phyloP scores from a whole-genome alignment of 768 basidiomycete genomes.

The Mycena albidolilacea region DNA sequence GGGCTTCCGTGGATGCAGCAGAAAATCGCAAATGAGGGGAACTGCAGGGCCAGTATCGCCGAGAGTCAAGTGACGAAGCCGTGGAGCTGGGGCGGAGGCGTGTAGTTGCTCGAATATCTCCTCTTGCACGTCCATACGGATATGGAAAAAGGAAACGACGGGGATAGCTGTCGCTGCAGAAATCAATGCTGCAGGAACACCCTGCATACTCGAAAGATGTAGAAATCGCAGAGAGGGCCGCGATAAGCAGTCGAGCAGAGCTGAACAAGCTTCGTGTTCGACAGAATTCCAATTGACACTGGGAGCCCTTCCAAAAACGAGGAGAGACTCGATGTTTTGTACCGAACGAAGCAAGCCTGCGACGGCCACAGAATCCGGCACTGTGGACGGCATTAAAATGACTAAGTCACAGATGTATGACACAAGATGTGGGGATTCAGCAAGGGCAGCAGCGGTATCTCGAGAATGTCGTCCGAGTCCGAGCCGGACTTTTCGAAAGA shows the following conservation, averaged over 20 bases:
- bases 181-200: constrained; percentile 13
- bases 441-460: neutral
- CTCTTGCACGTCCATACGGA: neutral
- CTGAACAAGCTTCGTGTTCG: neutral
- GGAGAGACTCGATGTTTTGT: constrained; percentile 12
- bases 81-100: neutral
- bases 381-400: neutral
- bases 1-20: neutral
- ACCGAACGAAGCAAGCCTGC: neutral
- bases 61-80: constrained; percentile 9
- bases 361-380: neutral
- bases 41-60: neutral
- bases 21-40: neutral
- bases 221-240: neutral
- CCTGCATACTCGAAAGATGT: neutral
- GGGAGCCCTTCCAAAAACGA: neutral
- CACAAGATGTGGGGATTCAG: constrained; percentile 21
- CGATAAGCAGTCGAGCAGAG: constrained; percentile 11
- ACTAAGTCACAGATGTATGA: constrained; percentile 17
- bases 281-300: neutral
- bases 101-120: neutral
- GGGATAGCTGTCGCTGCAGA: constrained; percentile 7
- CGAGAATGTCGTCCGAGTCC: neutral
- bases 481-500: neutral
- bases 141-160: constrained; percentile 3